Evolutionary conservation across 2,329 filamentous ascomycete genomes (phyloP).

Genomic region (Arthrobotrys musiformis): DNA sequence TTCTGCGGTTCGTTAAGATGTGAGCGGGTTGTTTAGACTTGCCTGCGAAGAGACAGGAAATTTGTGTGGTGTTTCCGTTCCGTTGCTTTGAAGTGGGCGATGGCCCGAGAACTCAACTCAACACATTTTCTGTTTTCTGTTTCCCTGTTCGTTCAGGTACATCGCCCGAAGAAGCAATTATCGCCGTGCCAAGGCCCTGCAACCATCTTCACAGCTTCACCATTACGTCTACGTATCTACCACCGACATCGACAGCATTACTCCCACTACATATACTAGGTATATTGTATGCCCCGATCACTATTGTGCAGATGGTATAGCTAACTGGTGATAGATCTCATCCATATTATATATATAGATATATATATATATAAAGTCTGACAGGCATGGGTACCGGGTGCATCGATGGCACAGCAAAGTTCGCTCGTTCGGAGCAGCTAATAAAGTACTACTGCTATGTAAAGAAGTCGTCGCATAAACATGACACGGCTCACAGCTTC

Average conservation of each 20-base stretch:
- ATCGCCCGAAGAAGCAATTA: background rate
- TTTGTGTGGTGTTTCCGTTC: constrained; percentile 43
- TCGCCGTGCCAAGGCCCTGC: background rate
- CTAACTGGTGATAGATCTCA: background rate
- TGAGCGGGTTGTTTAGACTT: constrained; percentile 55
- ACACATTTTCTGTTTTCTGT: background rate
- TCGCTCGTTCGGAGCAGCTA: too few relatives aligned
- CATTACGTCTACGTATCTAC: constrained; percentile 3
- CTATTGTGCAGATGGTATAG: background rate
- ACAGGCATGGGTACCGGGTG: too few relatives aligned
- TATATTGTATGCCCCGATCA: background rate
- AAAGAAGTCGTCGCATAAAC: background rate
- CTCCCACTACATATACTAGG: background rate
- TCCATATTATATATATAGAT: background rate
- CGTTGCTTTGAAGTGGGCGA: constrained; percentile 54
- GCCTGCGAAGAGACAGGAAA: constrained; percentile 48
- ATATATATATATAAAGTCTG: too few relatives aligned
- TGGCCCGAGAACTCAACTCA: constrained; percentile 24
- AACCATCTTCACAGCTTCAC: background rate
- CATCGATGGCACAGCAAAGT: background rate
- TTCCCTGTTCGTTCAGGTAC: background rate
- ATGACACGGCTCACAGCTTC: constrained; percentile 7
- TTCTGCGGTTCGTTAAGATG: constrained; percentile 20
- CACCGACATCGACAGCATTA: background rate
- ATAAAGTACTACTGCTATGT: too few relatives aligned